Base-by-base conservation (phyloP, 2,329 filamentous ascomycete genomes). In the Stenocarpella maydis region DNA sequence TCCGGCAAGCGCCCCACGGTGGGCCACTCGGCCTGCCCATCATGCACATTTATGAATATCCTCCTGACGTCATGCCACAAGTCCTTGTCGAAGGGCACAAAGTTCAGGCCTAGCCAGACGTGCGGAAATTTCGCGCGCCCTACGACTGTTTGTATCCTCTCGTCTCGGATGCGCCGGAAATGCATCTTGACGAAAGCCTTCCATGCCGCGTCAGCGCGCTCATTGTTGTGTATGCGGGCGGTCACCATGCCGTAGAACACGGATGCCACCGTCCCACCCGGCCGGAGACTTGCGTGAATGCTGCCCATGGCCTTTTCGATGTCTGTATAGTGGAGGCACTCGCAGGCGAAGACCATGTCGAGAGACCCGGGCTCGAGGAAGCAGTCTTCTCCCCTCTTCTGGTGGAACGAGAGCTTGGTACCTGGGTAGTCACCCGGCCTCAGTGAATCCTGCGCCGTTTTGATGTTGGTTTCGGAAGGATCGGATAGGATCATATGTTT, bases 321-420 rank as follows among this genome's bases (percentile, higher is more conserved):
- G 31, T 71, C 69, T 9, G 61, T 71, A 49, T 45, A 71, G 34
- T 71, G 69, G 14, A 71, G 58, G 24, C 66, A 68, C 52, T 60
- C 69, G 39, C 69, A 71, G 3, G 69, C 52, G 21, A 69, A 63
- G 28, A 50, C 49, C 69, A 71, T 69, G 21, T 71, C 69, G 24
- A 69, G 41, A 8, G 67, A 69, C 2, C 24, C 26, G 0, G 61
- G 61, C 24, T 37, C n/a, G 15, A 69, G 52, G 50, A 71, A 71
- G 1, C 24, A 19, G 21, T 69, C 69, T 28, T 71, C 69, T 9
- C 58, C 69, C n/a, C 15, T 39, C 6, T 58, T 55, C 21, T 43
- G 45, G 47, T 58, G 49, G 21, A 71, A 71, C 4, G 43, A 43
- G 45, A 71, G 65, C 8, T 47, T 24, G 3, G 63, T 41, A 10